A percentile compares a stretch with the other conserved stretches of the same genome.
phyloP scores from a whole-genome alignment of 169 alveolate genomes.

The Perkinsus chesapeaki region DNA sequence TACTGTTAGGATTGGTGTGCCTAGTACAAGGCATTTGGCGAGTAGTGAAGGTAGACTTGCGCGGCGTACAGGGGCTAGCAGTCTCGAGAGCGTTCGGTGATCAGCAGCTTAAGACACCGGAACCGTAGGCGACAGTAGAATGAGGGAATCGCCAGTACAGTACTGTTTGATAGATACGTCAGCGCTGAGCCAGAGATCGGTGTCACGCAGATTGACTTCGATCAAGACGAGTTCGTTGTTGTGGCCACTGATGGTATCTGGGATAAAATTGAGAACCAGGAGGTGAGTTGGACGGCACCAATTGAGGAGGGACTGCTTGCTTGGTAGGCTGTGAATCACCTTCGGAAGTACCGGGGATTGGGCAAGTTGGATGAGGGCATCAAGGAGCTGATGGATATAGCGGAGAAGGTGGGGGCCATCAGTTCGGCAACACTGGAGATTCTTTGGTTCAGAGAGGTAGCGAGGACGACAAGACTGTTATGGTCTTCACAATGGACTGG shows the following conservation, averaged over 20 bases:
- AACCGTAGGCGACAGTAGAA: conserved; percentile 21
- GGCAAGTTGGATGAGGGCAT: neutral
- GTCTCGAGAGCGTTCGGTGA: conserved; percentile 61
- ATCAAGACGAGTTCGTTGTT: conserved; percentile 62
- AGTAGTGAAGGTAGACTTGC: neutral
- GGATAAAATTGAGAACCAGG: conserved; percentile 70
- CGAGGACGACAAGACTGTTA: neutral
- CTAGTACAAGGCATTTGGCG: conserved; percentile 39
- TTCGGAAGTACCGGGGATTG: neutral
- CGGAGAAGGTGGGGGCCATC: neutral
- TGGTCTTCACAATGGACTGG: neutral
- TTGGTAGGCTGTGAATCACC: neutral
- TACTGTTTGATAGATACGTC: conserved; percentile 7
- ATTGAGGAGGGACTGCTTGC: neutral
- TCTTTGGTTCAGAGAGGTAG: neutral
- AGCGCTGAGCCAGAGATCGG: conserved; percentile 75
- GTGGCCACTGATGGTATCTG: conserved; percentile 88
- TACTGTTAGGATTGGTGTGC: conserved; percentile 64
- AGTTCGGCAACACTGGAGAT: neutral
- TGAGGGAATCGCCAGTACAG: conserved; percentile 46
- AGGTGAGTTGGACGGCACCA: neutral
- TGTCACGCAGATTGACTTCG: conserved; percentile 38
- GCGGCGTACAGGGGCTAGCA: neutral
- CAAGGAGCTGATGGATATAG: neutral
- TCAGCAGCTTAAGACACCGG: conserved; percentile 62